phyloP scores from a whole-genome alignment of 495 filamentous ascomycete species.

The Lophiostoma macrostomum region DNA sequence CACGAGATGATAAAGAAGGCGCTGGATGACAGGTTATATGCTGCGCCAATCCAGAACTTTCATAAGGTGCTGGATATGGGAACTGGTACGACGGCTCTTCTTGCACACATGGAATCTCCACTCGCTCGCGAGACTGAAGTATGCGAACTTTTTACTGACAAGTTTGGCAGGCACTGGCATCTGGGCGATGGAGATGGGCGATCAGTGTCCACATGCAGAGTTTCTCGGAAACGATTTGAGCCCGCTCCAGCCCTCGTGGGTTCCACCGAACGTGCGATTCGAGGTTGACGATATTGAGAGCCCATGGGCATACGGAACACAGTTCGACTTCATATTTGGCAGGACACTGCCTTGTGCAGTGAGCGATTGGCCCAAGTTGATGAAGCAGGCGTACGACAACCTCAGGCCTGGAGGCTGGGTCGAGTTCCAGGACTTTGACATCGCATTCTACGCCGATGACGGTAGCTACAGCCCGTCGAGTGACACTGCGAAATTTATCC shows the following conservation, averaged over 20 bases:
- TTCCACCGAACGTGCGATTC: slow-evolving; percentile 30
- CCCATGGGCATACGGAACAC: slow-evolving; percentile 20
- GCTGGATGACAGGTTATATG: slow-evolving; percentile 14
- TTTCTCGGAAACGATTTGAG: slow-evolving; percentile 29
- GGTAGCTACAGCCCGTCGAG: slow-evolving; percentile 18
- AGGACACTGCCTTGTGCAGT: slow-evolving; percentile 11
- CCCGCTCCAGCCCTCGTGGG: slow-evolving; percentile 30
- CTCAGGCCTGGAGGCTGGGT: slow-evolving; percentile 24
- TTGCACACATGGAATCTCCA: too few species aligned
- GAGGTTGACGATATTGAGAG: slow-evolving; percentile 32
- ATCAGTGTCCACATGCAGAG: slow-evolving; percentile 11
- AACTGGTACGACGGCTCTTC: too few species aligned
- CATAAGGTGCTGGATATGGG: slow-evolving; percentile 29
- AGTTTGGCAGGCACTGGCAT: slow-evolving; percentile 22
- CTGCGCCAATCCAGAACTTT: slow-evolving; percentile 8
- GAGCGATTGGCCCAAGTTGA: slow-evolving; percentile 17
- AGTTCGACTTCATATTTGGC: slow-evolving; percentile 25
- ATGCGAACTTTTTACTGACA: too few species aligned
- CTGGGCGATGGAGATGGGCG: slow-evolving; percentile 31
- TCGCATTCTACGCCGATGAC: slow-evolving; percentile 31
- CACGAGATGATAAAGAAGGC: slow-evolving; percentile 30
- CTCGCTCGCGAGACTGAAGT: too few species aligned
- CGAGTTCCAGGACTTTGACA: slow-evolving; percentile 29
- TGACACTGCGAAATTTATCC: slow-evolving; percentile 4
- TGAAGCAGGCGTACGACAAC: slow-evolving; percentile 18